A percentile compares a stretch with the other conserved stretches of the same genome.
Conservation (phyloP, 2,329 filamentous ascomycete genomes). For the Ceratocystis ficicola region DNA sequence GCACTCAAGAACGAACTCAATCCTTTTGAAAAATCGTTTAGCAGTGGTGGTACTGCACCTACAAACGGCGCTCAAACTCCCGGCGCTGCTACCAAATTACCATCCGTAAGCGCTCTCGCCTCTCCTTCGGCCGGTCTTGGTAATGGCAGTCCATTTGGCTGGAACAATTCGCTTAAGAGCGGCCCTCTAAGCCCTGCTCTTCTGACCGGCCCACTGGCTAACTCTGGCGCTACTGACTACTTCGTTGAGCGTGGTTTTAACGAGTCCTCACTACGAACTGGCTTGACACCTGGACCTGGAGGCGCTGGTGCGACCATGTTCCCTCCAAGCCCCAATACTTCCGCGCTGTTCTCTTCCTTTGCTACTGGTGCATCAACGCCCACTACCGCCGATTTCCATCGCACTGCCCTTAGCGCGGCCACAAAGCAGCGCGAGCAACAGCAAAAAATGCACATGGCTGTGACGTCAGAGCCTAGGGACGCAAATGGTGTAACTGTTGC, state of each 20-base stretch:
- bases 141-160: conserved; percentile 20
- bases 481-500: conserved; percentile 20
- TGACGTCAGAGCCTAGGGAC: conserved; percentile 20
- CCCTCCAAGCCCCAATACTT: conserved; percentile 76
- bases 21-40: conserved; percentile 93
- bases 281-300: conserved; percentile 84
- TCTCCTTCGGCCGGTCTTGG: conserved; percentile 57
- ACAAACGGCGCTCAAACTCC: conserved; percentile 49
- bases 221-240: conserved; percentile 67
- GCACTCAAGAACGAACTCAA: conserved; percentile 72
- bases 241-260: conserved; percentile 85
- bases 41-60: conserved; percentile 34
- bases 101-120: conserved; percentile 79
- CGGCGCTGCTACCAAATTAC: conserved; percentile 63
- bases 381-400: conserved; percentile 84
- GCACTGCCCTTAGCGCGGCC: conserved; percentile 74
- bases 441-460: conserved; percentile 27
- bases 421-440: conserved; percentile 44
- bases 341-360: conserved; percentile 59
- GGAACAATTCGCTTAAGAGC: conserved; percentile 63
- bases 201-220: conserved; percentile 83
- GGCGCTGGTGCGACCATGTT: conserved; percentile 71
- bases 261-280: conserved; percentile 85
- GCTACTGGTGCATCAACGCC: conserved; percentile 77
- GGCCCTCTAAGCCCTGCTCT: conserved; percentile 94